Evolutionary conservation across 225 moss, liverwort and hornwort genomes (phyloP).

Genomic region (Takakia lepidozioides): DNA sequence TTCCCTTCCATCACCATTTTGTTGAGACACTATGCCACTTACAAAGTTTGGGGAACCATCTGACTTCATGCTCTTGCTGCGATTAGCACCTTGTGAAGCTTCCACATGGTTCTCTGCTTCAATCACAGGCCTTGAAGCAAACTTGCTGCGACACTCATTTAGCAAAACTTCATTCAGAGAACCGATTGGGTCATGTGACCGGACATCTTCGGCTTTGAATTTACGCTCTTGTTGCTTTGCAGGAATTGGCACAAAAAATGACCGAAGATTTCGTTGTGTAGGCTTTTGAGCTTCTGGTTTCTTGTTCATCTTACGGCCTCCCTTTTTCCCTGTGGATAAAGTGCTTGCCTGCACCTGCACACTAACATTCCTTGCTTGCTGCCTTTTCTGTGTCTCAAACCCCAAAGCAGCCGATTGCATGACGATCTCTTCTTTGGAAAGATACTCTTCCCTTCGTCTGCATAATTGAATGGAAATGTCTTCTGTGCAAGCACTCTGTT

Average conservation of each 20-base stretch:
- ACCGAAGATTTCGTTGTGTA: slow-evolving; percentile 44
- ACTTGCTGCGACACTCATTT: slow-evolving; percentile 1
- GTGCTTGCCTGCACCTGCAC: too few relatives aligned
- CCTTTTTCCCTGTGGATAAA: slow-evolving; percentile 14
- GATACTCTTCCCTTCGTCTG: too few relatives aligned
- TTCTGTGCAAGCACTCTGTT: too few relatives aligned
- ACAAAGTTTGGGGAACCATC: slow-evolving; percentile 7
- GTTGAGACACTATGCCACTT: slow-evolving; percentile 8
- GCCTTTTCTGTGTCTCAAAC: too few relatives aligned
- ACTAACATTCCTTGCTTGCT: too few relatives aligned
- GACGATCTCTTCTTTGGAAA: too few relatives aligned
- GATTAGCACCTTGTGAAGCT: too few relatives aligned
- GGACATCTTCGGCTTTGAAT: slow-evolving; percentile 15
- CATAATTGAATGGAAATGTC: too few relatives aligned
- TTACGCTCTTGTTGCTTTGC: slow-evolving; percentile 28
- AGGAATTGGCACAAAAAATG: slow-evolving; percentile 31
- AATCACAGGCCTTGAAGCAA: not conserved
- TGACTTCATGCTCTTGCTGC: too few relatives aligned
- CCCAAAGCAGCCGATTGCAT: too few relatives aligned
- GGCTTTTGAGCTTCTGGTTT: slow-evolving; percentile 15
- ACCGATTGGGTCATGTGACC: slow-evolving; percentile 1
- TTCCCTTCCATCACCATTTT: slow-evolving; percentile 13
- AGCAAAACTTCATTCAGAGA: slow-evolving; percentile 9
- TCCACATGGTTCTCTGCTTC: slow-evolving; percentile 4
- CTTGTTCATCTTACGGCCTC: slow-evolving; percentile 3